Evolutionary conservation across 208 protist genomes (phyloP), one percentile per base, ranked within the genome.

Genomic region (Trypanosoma cruzi): DNA sequence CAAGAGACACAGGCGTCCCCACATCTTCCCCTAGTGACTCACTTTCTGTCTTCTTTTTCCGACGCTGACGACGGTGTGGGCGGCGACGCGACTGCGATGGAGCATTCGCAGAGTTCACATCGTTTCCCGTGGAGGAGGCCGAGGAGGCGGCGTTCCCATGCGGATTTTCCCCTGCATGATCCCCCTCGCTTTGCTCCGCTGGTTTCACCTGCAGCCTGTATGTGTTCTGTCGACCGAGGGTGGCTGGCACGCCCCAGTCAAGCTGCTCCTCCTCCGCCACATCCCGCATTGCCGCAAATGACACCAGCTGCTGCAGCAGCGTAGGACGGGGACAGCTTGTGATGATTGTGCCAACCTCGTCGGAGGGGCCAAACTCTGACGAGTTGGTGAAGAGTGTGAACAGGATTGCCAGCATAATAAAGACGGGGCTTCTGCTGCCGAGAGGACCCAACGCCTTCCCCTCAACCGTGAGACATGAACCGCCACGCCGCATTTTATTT

Each of bases 181-280:
- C 31, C 31, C 64, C 54, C 48, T 11, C 50, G 6, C 36, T 3
- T 18, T 14, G 34, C 8, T 28, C 52, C 1, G n/a, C 20, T n/a
- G 24, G 31, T n/a, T 31, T 7, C 44, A 66, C 20, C n/a, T 29
- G 61, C 37, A 56, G 61, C 26, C n/a, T 29, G 58, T 46, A 50
- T 46, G 53, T n/a, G 32, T 70, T 55, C 26, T 37, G 24, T 31
- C 53, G 48, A 16, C 28, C 32, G 40, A 81, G 46, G 18, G n/a
- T 32, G 13, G 56, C 54, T 42, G 64, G 69, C 26, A 79, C 76
- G 20, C 83, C 86, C 81, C 86, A 92, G 70, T 88, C 80, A 13
- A 92, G 75, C 13, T 90, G 59, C 57, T 93, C 77, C 75, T 90
- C 84, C 71, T 93, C 84, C 36, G 84, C 87, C 1, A 83, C 73